Conservation (phyloP, 371 early-diverging fungal species). For the Lichtheimia ramosa region DNA sequence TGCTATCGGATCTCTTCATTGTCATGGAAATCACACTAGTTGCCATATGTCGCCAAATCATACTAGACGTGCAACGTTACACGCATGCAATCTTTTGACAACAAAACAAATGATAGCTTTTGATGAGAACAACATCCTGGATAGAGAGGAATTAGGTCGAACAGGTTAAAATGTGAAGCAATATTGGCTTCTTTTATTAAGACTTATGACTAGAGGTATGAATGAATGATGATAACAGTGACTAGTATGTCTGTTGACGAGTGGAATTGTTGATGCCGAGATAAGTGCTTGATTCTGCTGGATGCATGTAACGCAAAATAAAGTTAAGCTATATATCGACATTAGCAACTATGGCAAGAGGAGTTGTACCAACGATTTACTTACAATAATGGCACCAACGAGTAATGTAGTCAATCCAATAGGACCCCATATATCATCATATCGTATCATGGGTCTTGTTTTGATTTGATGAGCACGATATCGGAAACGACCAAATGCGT, state of each 20-base stretch:
- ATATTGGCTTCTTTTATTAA: too few species aligned
- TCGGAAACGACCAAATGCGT: slow-evolving; percentile 32
- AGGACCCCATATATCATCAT: slow-evolving; percentile 42
- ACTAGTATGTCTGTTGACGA: slow-evolving; percentile 4
- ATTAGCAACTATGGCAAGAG: background rate
- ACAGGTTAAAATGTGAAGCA: too few species aligned
- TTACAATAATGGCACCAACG: slow-evolving; percentile 36
- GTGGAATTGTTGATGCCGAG: slow-evolving; percentile 20
- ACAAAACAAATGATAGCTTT: too few species aligned
- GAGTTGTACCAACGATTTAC: slow-evolving; percentile 5
- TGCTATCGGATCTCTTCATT: too few species aligned
- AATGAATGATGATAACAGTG: too few species aligned
- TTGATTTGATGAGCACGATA: slow-evolving; percentile 37
- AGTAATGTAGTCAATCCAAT: slow-evolving; percentile 30
- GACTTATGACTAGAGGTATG: too few species aligned
- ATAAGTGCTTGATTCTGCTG: slow-evolving; percentile 8
- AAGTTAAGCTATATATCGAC: slow-evolving; percentile 15
- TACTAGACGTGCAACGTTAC: too few species aligned
- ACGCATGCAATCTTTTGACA: too few species aligned
- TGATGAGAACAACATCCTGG: too few species aligned
- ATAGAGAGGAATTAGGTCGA: too few species aligned
- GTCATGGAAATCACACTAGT: too few species aligned
- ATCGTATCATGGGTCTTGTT: slow-evolving; percentile 26
- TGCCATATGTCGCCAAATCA: too few species aligned
- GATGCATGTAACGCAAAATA: slow-evolving; percentile 8